Conservation (phyloP, 371 early-diverging fungal species). For the Syncephalis fuscata region DNA sequence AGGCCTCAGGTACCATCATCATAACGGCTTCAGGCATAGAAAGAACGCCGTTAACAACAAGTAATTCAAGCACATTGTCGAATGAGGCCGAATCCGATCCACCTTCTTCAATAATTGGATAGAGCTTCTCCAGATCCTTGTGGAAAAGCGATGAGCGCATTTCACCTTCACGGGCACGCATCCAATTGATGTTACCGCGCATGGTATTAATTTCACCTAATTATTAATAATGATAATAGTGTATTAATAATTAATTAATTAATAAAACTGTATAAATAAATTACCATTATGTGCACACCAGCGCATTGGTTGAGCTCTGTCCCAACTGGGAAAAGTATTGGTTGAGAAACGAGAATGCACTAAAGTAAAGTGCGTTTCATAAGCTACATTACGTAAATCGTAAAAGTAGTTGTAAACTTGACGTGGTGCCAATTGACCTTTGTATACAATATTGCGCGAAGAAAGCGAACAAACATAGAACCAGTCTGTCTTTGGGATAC, state of each 20-base stretch:
- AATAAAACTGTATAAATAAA: constrained; percentile 4
- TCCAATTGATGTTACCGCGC: constrained; percentile 97
- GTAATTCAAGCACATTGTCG: constrained; percentile 88
- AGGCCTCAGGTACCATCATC: constrained; percentile 96
- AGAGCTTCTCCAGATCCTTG: constrained; percentile 58
- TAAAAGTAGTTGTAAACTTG: constrained; percentile 85
- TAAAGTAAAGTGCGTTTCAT: constrained; percentile 78
- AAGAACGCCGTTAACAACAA: constrained; percentile 77
- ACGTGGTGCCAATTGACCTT: constrained; percentile 86
- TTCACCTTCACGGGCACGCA: constrained; percentile 91
- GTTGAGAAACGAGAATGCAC: constrained; percentile 97
- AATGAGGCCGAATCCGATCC: constrained; percentile 96
- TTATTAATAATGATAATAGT: not conserved
- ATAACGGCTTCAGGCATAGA: constrained; percentile 90
- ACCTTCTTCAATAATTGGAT: constrained; percentile 89
- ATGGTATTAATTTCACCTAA: constrained; percentile 84
- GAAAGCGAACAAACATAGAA: constrained; percentile 93
- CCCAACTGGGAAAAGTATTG: constrained; percentile 97
- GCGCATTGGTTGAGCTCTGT: constrained; percentile 94
- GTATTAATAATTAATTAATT: not conserved
- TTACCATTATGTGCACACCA: constrained; percentile 94
- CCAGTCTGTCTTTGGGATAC: constrained; percentile 62
- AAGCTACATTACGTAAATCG: constrained; percentile 68
- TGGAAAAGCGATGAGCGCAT: constrained; percentile 71
- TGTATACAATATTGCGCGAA: constrained; percentile 84